Conservation (phyloP, 2,329 filamentous ascomycete species). For the Hortaea sp. region DNA sequence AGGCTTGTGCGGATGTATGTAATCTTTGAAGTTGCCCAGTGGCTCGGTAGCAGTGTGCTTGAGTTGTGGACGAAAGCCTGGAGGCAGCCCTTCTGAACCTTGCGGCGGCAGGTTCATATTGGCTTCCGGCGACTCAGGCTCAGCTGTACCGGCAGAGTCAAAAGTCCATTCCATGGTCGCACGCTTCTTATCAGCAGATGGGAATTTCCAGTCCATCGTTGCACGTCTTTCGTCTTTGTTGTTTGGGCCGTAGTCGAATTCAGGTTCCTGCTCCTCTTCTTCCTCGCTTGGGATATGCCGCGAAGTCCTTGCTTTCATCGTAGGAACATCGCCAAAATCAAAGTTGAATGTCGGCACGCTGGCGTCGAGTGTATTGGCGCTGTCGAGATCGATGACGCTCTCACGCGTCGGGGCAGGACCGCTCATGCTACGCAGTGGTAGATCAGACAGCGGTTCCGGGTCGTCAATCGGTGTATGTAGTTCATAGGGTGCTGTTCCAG, state of each 20-base stretch:
- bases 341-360: constrained; percentile 37
- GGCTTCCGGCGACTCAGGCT: constrained; percentile 17
- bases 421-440: constrained; percentile 39
- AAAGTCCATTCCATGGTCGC: constrained; percentile 47
- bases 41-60: constrained; percentile 34
- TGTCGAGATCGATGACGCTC: constrained; percentile 49
- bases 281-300: constrained; percentile 14
- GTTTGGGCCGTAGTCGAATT: constrained; percentile 13
- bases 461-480: constrained; percentile 46
- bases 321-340: constrained; percentile 43
- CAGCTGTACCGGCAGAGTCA: constrained; percentile 27
- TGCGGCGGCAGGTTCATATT: constrained; percentile 22
- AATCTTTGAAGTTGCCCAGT: constrained; percentile 28
- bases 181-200: constrained; percentile 24
- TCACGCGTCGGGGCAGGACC: constrained; percentile 36
- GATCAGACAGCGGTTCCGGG: constrained; percentile 30
- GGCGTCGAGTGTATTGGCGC: constrained; percentile 38
- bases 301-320: constrained; percentile 42
- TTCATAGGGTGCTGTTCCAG: constrained; percentile 45
- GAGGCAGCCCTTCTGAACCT: constrained; percentile 16
- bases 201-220: constrained; percentile 49
- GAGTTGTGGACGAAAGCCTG: constrained; percentile 30
- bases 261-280: constrained; percentile 30
- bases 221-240: constrained; percentile 29
- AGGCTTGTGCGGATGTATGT: constrained; percentile 19